phyloP scores from a whole-genome alignment of 2,329 filamentous ascomycete species.

The Phialophora verrucosa region DNA sequence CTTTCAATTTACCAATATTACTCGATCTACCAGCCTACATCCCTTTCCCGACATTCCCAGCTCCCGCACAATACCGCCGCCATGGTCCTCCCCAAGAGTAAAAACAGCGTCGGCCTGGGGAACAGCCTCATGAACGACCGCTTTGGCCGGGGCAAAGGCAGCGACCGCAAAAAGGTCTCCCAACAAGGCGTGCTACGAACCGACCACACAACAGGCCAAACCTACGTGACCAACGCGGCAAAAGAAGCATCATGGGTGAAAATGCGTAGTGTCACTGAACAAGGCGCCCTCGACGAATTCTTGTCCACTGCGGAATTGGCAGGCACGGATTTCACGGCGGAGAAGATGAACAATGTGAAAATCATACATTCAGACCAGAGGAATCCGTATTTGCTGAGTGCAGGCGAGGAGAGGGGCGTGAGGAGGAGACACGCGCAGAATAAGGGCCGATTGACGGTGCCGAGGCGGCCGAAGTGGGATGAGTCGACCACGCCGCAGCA shows the following conservation, averaged over 20 bases:
- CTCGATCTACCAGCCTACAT: background rate
- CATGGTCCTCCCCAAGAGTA: slow-evolving; percentile 87
- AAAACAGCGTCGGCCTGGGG: slow-evolving; percentile 91
- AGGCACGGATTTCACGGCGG: slow-evolving; percentile 97
- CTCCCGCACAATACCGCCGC: slow-evolving; percentile 39
- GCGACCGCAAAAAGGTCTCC: slow-evolving; percentile 76
- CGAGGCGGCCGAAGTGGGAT: slow-evolving; percentile 88
- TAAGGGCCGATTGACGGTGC: slow-evolving; percentile 79
- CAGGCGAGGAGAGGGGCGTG: slow-evolving; percentile 78
- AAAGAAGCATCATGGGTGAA: slow-evolving; percentile 97
- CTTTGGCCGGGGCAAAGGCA: slow-evolving; percentile 89
- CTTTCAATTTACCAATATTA: background rate
- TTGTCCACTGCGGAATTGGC: slow-evolving; percentile 92
- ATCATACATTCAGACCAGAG: slow-evolving; percentile 96
- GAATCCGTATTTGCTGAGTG: slow-evolving; percentile 90
- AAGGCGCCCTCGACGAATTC: slow-evolving; percentile 95
- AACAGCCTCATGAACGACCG: slow-evolving; percentile 99
- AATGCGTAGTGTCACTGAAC: slow-evolving; percentile 98
- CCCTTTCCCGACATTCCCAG: background rate
- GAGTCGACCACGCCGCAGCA: slow-evolving; percentile 80
- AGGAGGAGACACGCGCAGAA: slow-evolving; percentile 84
- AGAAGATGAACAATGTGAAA: slow-evolving; percentile 99
- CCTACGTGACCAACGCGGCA: slow-evolving; percentile 87
- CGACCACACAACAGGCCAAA: slow-evolving; percentile 76
- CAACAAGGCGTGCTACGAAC: slow-evolving; percentile 69